Percentiles rank a stretch among this genome's conserved stretches.
phyloP scores from a whole-genome alignment of 148 eudicot genomes.

The Amaranthus hypochondriacus region DNA sequence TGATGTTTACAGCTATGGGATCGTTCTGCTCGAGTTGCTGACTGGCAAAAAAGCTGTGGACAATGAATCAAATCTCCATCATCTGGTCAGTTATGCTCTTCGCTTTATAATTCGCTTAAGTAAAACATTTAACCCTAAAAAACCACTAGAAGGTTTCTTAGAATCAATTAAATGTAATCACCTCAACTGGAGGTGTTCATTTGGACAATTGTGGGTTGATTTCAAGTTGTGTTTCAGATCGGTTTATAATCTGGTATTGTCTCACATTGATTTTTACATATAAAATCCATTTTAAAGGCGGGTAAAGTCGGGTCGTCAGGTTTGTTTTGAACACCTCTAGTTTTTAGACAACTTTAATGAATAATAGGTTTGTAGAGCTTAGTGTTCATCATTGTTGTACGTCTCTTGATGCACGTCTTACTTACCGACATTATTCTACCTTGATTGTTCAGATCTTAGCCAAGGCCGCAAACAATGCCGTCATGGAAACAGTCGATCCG shows the following conservation, averaged over 20 bases:
- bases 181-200: no score
- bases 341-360: background rate
- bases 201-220: no score
- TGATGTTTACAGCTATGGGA: constrained; percentile 93
- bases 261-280: no score
- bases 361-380: background rate
- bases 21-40: constrained; percentile 85
- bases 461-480: constrained; percentile 87
- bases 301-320: no score
- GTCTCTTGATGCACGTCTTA: background rate
- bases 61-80: constrained; percentile 89
- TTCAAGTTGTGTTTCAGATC: no score
- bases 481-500: constrained; percentile 87
- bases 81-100: constrained; percentile 54
- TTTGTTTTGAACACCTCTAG: no score
- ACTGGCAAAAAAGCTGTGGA: constrained; percentile 96
- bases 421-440: background rate
- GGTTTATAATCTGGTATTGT: no score
- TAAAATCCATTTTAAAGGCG: no score
- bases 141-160: no score
- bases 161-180: no score
- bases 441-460: constrained; percentile 50
- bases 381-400: background rate
- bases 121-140: no score
- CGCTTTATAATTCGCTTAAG: background rate